Percentiles rank a stretch among this genome's conserved stretches.
Conservation (phyloP, 441 rosid genomes). For the Rhodomyrtus psidioides region DNA sequence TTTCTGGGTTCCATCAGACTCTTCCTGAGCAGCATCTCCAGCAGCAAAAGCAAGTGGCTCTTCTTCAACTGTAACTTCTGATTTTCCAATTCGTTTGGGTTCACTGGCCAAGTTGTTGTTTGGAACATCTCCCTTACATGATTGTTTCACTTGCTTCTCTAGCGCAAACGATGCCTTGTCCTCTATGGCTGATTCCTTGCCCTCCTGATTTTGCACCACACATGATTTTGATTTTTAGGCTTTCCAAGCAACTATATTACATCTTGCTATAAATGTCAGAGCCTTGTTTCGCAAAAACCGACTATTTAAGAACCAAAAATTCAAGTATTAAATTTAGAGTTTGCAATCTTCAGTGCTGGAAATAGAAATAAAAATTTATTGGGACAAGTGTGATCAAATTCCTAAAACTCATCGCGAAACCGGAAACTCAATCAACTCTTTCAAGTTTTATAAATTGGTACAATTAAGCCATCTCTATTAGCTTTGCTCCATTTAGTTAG, state of each 20-base stretch:
- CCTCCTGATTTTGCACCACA: constrained; percentile 23
- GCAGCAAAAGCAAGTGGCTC: neutral
- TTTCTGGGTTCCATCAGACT: neutral
- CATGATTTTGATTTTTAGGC: neutral
- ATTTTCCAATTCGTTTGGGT: constrained; percentile 1
- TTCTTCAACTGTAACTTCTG: neutral
- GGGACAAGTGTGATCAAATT: neutral
- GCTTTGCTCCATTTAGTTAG: neutral
- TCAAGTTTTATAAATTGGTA: neutral
- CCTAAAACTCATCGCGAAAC: neutral
- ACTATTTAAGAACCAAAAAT: neutral
- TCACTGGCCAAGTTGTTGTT: neutral
- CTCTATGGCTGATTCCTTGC: constrained; percentile 7
- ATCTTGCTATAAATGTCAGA: neutral
- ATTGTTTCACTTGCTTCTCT: neutral
- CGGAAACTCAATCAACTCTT: neutral
- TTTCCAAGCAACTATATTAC: neutral
- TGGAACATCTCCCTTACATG: neutral
- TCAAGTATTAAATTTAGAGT: neutral
- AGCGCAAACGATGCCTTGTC: constrained; percentile 1
- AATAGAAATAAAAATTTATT: neutral
- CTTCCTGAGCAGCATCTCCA: neutral
- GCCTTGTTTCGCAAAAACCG: neutral
- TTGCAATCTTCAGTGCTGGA: neutral
- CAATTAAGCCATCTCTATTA: neutral